These are phyloP conservation scores for Rhizophora mangle DNA, from an alignment of 345 rosid genomes.

Conservation along the genomic window DNA sequence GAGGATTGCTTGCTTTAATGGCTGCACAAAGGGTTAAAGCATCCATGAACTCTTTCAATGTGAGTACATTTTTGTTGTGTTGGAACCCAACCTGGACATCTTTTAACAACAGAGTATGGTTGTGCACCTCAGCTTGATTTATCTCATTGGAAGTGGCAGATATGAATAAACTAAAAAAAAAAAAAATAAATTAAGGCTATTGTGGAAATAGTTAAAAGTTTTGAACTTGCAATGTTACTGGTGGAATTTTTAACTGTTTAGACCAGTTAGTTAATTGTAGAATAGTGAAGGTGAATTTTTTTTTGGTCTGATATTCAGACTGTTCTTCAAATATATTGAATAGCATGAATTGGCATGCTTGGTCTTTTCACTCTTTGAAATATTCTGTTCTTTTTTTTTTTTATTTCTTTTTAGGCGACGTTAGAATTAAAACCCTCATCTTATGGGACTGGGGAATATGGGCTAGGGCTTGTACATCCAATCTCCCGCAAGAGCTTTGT, in stretches of 20 bases:
- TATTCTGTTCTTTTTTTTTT: too few species aligned
- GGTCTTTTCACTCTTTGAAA: too few species aligned
- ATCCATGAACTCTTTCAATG: constrained; percentile 52
- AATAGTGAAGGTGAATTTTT: too few species aligned
- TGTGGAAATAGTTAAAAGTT: not conserved
- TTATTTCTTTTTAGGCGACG: too few species aligned
- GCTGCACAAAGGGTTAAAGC: constrained; percentile 65
- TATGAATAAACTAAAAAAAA: not conserved
- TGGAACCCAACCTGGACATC: not conserved
- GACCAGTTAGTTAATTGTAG: too few species aligned
- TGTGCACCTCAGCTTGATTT: not conserved
- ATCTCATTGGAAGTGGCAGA: not conserved
- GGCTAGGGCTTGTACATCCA: too few species aligned
- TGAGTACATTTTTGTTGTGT: constrained; percentile 27
- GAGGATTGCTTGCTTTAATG: constrained; percentile 87
- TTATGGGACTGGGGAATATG: too few species aligned
- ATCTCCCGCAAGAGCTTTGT: too few species aligned
- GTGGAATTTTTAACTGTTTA: not conserved
- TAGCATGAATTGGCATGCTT: too few species aligned
- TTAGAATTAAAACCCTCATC: too few species aligned
- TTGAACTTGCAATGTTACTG: not conserved
- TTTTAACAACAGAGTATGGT: constrained; percentile 8
- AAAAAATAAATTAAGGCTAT: not conserved
- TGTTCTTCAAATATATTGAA: too few species aligned
- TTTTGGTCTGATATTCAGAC: too few species aligned